These are phyloP conservation scores for Trichoderma sp. DNA, from an alignment of 2,329 filamentous ascomycete genomes.

Conservation along the genomic window DNA sequence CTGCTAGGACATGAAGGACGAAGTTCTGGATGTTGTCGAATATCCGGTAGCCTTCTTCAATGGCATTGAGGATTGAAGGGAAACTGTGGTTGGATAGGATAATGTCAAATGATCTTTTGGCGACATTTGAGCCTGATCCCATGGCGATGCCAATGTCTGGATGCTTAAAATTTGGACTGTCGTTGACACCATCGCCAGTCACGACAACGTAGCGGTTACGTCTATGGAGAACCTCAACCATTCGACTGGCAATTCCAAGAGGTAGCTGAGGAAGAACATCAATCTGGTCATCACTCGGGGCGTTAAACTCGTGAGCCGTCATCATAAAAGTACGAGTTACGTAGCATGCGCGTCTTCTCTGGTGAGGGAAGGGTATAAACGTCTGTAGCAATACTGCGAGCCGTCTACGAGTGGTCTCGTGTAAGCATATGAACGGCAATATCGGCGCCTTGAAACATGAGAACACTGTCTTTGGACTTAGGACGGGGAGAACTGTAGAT, in stretches of 20 bases:
- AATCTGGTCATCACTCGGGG: conserved; percentile 59
- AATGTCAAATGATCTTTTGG: conserved; percentile 64
- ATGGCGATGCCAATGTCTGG: conserved; percentile 71
- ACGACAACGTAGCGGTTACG: conserved; percentile 62
- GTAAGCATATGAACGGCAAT: conserved; percentile 65
- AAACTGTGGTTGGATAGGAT: conserved; percentile 71
- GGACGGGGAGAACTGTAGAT: conserved; percentile 67
- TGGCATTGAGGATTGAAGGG: conserved; percentile 40
- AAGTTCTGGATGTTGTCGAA: conserved; percentile 74
- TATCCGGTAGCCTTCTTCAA: conserved; percentile 65
- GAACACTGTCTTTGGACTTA: conserved; percentile 55
- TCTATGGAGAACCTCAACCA: conserved; percentile 71
- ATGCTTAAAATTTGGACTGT: conserved; percentile 63
- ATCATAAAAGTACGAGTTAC: too few species aligned
- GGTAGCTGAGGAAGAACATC: conserved; percentile 62
- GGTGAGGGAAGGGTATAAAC: conserved; percentile 57
- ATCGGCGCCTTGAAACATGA: conserved; percentile 55
- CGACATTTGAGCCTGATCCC: conserved; percentile 67
- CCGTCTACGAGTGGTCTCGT: conserved; percentile 62
- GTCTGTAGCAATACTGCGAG: conserved; percentile 57
- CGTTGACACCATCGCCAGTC: conserved; percentile 71
- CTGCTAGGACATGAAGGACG: conserved; percentile 62
- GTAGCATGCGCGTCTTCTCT: conserved; percentile 37
- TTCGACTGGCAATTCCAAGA: conserved; percentile 65
- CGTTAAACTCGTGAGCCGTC: conserved; percentile 63